phyloP scores from a whole-genome alignment of 345 rosid species.

The Eucalyptus curtisii region DNA sequence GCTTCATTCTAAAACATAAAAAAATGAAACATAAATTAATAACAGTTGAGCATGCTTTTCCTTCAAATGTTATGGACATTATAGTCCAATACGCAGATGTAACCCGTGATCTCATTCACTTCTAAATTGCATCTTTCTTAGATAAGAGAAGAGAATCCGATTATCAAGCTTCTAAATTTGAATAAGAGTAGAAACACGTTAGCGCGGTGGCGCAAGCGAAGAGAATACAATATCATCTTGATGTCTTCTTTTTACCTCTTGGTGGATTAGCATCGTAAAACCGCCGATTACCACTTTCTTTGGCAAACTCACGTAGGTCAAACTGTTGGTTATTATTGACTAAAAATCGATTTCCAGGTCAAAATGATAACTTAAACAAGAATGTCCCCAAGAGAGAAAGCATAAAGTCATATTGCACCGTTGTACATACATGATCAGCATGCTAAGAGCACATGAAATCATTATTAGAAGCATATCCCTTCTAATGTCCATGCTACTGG shows the following conservation, averaged over 20 bases:
- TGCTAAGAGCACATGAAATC: background rate
- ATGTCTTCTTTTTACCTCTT: background rate
- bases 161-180: too few species aligned
- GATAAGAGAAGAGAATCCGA: too few species aligned
- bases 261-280: background rate
- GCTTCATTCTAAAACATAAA: too few species aligned
- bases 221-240: too few species aligned
- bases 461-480: background rate
- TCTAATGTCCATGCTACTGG: background rate
- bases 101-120: too few species aligned
- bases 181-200: too few species aligned
- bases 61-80: too few species aligned
- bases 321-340: background rate
- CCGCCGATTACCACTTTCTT: background rate
- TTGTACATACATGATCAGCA: background rate
- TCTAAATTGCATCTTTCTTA: too few species aligned
- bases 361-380: background rate
- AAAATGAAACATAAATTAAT: too few species aligned
- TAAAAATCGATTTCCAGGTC: background rate
- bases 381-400: background rate
- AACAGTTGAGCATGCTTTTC: too few species aligned
- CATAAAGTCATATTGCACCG: background rate
- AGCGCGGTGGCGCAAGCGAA: too few species aligned
- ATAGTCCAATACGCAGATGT: too few species aligned
- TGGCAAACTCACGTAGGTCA: background rate